phyloP scores from a whole-genome alignment of 495 filamentous ascomycete genomes.

The Rhypophila decipiens region DNA sequence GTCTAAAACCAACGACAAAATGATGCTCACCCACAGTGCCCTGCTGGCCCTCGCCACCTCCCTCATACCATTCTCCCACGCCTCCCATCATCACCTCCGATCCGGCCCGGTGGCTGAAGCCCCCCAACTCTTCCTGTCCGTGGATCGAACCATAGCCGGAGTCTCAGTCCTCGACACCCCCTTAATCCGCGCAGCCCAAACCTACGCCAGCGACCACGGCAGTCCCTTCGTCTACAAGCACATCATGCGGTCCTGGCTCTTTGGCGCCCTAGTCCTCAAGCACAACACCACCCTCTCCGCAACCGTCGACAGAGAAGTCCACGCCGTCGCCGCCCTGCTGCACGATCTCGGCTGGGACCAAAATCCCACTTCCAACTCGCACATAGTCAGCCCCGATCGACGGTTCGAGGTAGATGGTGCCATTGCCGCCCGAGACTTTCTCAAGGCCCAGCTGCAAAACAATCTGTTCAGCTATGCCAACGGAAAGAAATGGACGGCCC shows the following conservation, averaged over 20 bases:
- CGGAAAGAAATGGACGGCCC: conserved; percentile 28
- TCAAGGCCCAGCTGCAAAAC: conserved; percentile 20
- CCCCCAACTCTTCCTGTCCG: too few relatives aligned
- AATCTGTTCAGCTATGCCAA: too few relatives aligned
- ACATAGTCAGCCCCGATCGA: conserved; percentile 35
- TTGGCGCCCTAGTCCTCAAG: conserved; percentile 32
- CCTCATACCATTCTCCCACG: too few relatives aligned
- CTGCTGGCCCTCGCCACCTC: too few relatives aligned
- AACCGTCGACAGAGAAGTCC: conserved; percentile 39
- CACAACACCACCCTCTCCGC: conserved; percentile 27
- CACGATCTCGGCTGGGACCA: conserved; percentile 51
- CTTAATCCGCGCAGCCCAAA: conserved; percentile 27
- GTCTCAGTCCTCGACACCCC: conserved; percentile 21
- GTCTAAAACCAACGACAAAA: too few relatives aligned
- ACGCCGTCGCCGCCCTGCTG: conserved; percentile 41
- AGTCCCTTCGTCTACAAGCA: conserved; percentile 40
- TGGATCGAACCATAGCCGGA: conserved; percentile 15
- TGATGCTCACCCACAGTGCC: too few relatives aligned
- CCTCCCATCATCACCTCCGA: too few relatives aligned
- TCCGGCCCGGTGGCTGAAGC: too few relatives aligned
- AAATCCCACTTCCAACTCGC: conserved; percentile 15
- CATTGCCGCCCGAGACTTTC: conserved; percentile 39
- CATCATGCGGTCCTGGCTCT: conserved; percentile 40
- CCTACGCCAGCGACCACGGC: conserved; percentile 29
- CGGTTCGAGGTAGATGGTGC: conserved; percentile 57